These are phyloP conservation scores for Lolium multiflorum DNA, from an alignment of 176 grass and related monocot genomes.

Conservation along the genomic window DNA sequence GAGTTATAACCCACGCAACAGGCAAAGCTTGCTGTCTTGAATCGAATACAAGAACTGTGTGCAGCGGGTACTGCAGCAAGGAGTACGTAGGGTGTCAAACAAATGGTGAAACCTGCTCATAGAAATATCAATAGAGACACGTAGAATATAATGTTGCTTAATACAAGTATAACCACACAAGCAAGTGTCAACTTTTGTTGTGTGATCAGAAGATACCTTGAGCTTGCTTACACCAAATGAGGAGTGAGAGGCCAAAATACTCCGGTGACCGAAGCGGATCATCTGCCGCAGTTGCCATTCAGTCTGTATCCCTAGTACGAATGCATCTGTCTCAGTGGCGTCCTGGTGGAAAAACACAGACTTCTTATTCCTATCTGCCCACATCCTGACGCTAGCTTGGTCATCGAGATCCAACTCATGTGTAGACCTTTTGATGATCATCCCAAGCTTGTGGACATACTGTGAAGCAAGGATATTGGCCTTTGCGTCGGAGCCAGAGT, in stretches of 20 bases:
- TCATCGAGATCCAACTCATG: conserved; percentile 92
- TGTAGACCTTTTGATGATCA: conserved; percentile 95
- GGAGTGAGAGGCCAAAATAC: conserved; percentile 73
- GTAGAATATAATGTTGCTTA: conserved; percentile 14
- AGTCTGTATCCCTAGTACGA: conserved; percentile 86
- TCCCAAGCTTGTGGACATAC: conserved; percentile 95
- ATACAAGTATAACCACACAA: conserved; percentile 29
- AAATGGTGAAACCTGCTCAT: not conserved
- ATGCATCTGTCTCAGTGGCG: conserved; percentile 74
- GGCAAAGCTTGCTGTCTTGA: conserved; percentile 83
- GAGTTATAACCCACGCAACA: conserved; percentile 93
- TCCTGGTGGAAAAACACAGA: conserved; percentile 89
- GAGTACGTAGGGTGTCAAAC: conserved; percentile 36
- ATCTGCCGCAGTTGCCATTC: conserved; percentile 93
- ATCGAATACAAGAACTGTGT: conserved; percentile 88
- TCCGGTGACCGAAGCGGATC: conserved; percentile 85
- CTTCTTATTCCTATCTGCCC: conserved; percentile 90
- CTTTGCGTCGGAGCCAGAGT: conserved; percentile 66
- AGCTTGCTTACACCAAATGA: conserved; percentile 92
- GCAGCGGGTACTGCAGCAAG: conserved; percentile 79
- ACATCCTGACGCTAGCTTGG: conserved; percentile 86
- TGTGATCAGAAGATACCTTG: conserved; percentile 62
- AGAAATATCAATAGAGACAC: not conserved
- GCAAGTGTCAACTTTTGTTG: not conserved
- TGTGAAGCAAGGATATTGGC: conserved; percentile 71